Percentiles rank a stretch among this genome's conserved stretches.
Evolutionary conservation across 352 stramenopile genomes (phyloP).

Genomic region (Paralagenidium karlingii): DNA sequence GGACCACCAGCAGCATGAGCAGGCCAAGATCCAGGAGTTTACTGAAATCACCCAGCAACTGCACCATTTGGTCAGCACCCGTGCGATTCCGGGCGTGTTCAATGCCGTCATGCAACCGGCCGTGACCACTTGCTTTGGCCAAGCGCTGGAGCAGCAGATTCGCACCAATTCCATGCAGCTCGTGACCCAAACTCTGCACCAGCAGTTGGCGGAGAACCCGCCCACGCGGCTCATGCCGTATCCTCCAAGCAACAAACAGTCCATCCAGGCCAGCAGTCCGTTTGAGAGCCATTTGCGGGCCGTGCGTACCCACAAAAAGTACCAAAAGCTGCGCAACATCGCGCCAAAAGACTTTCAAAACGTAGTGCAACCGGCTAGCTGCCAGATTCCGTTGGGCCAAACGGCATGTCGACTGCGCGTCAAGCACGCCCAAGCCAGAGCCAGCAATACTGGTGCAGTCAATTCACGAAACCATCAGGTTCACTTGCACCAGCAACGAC

Average conservation of each 20-base stretch:
- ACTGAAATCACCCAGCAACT: slow-evolving; percentile 39
- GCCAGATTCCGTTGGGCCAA: too few species aligned
- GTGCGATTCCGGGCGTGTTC: slow-evolving; percentile 36
- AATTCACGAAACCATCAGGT: slow-evolving; percentile 24
- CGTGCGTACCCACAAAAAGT: slow-evolving; percentile 41
- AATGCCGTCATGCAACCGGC: slow-evolving; percentile 29
- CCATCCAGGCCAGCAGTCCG: slow-evolving; percentile 23
- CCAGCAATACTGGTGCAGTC: too few species aligned
- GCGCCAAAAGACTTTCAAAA: slow-evolving; percentile 26
- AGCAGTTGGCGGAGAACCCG: slow-evolving; percentile 16
- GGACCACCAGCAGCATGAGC: slow-evolving; percentile 16
- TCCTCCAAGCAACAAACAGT: slow-evolving; percentile 31
- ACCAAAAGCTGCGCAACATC: slow-evolving; percentile 38
- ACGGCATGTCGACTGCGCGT: too few species aligned
- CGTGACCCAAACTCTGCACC: slow-evolving; percentile 14
- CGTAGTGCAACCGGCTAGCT: too few species aligned
- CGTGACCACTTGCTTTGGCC: slow-evolving; percentile 29
- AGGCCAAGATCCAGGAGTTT: slow-evolving; percentile 25
- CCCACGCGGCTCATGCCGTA: slow-evolving; percentile 32
- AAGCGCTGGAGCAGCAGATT: slow-evolving; percentile 51
- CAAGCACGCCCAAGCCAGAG: too few species aligned
- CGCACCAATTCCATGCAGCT: slow-evolving; percentile 29
- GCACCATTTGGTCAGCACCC: slow-evolving; percentile 50
- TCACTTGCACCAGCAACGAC: slow-evolving; percentile 28
- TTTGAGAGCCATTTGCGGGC: slow-evolving; percentile 28